Evolutionary conservation across 345 rosid genomes (phyloP), one percentile per base, ranked within the genome.

Genomic region (Cardiospermum halicacabum): DNA sequence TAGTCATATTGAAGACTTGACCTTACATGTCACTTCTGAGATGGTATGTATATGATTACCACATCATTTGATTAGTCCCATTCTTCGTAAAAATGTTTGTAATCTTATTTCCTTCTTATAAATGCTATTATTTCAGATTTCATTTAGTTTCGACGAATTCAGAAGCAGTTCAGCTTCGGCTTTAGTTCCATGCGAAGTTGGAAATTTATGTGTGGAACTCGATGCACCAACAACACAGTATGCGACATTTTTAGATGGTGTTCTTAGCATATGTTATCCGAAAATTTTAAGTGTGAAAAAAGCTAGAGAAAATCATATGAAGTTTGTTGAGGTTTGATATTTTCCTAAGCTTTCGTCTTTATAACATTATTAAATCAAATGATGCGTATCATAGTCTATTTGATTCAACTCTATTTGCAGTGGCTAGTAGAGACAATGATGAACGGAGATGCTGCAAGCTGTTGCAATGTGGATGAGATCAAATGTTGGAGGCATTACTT

Each of bases 401-500:
- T n/a, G 3, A 11, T 21, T 27, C 0, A 22, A 25, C 18, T 53
- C 16, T n/a, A 25, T 8, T 53, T 15, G 6, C 27, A 25, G 31
- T 27, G 19, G 18, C 58, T 27, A 9, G 3, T 25, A 5, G 9
- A 53, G 32, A 13, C 21, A 50, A 21, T 50, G 55, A 50, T 21
- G 55, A 50, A 50, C 11, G 24, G 30, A 50, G 55, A 50, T 50
- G 55, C 15, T 50, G 55, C 15, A 15, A 51, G 11, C 16, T 51
- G 56, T 26, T 51, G 56, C 6, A 51, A 51, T 51, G 22, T 31
- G 6, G n/a, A 3, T 24, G 1, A 51, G 3, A 8, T 25, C 56
- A 51, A 51, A n/a, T 51, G 56, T 25, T 51, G 56, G 56, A 28
- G 13, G 56, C 56, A 51, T 51, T 51, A 51, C 56, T 8, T 51